Percentiles rank a stretch among this genome's conserved stretches.
Evolutionary conservation across 495 filamentous ascomycete species (phyloP).

Genomic region (Xylaria venustula): DNA sequence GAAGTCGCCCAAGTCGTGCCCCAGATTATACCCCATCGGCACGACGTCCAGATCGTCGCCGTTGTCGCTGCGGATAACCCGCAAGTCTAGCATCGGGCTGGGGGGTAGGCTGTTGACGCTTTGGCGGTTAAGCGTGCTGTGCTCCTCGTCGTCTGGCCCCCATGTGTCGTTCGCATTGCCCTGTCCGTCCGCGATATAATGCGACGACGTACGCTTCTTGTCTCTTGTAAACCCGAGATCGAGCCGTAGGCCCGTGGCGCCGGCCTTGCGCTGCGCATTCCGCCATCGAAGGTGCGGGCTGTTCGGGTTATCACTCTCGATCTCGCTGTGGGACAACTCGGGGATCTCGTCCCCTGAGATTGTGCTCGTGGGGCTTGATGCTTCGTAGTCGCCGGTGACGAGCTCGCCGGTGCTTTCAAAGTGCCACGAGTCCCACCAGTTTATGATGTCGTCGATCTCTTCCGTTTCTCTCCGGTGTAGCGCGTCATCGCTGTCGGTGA

Average conservation of each 20-base stretch:
- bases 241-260: slow-evolving; percentile 14
- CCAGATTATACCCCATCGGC: slow-evolving; percentile 56
- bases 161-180: slow-evolving; percentile 13
- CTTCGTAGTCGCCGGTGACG: slow-evolving; percentile 23
- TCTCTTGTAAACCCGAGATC: slow-evolving; percentile 17
- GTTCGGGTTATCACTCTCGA: slow-evolving; percentile 18
- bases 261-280: slow-evolving; percentile 4
- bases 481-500: slow-evolving; percentile 42
- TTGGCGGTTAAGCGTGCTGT: slow-evolving; percentile 17
- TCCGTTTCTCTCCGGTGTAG: slow-evolving; percentile 36
- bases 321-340: slow-evolving; percentile 24
- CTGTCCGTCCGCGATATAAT: not conserved
- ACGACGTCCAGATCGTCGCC: slow-evolving; percentile 44
- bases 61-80: slow-evolving; percentile 34
- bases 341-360: slow-evolving; percentile 26
- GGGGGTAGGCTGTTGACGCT: slow-evolving; percentile 46
- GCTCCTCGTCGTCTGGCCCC: slow-evolving; percentile 7
- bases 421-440: slow-evolving; percentile 45
- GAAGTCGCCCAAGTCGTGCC: slow-evolving; percentile 52
- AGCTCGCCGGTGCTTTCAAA: slow-evolving; percentile 37
- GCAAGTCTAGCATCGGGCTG: slow-evolving; percentile 51
- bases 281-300: slow-evolving; percentile 27
- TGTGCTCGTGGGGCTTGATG: slow-evolving; percentile 29
- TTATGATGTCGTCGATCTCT: slow-evolving; percentile 39
- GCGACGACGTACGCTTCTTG: slow-evolving; percentile 12